Base-by-base conservation (phyloP, 805 yeast species). In the Yamadazyma paraphyllophila region DNA sequence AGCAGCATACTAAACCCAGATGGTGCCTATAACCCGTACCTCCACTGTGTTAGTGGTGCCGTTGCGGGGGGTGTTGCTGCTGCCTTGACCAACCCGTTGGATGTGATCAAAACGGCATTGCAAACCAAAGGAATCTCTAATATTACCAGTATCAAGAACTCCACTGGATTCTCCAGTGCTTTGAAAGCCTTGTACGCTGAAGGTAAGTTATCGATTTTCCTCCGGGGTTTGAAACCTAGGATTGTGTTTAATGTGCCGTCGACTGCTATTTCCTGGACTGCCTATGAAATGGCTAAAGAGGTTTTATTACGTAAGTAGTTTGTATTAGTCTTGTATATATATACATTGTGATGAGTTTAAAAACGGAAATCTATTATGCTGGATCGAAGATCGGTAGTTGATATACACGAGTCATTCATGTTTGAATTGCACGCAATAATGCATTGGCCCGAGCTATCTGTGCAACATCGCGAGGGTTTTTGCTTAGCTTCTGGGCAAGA, bases 241-340 rank as follows among this genome's bases (percentile, higher is more conserved):
- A 82, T 94, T 45, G 82, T 92, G 27, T 86, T 94, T 54, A 90
- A 90, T 65, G 90, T 92, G 62, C 99, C 99, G 16, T 83, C 95
- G 38, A 92, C 98, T 7, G 98, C 98, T 15, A 90, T 92, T 50
- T 83, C 96, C 53, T 92, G 98, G 98, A 92, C 98, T 1, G 88
- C 96, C 24, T 92, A 92, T 66, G 99, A 92, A 65, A 88, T 91
- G 92, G 97, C 97, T 36, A 92, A 92, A 67, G 83, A 80, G 54
- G 74, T 84, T 53, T 66, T 83, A 58, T 61, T 77, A 36, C 61
- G 56, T 30, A 39, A 35, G 16, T 44, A 39, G 36, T 31, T 39
- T 39, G 41, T 29, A 39, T 30, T 39, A 29, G 35, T 39, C 27
- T 32, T 31, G 36, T 40, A 40, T 40, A 30, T 40, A 47, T 48